Evolutionary conservation across 78 protist genomes (phyloP), one percentile per base, ranked within the genome.

Genomic region (Dictyostelium capitatum): DNA sequence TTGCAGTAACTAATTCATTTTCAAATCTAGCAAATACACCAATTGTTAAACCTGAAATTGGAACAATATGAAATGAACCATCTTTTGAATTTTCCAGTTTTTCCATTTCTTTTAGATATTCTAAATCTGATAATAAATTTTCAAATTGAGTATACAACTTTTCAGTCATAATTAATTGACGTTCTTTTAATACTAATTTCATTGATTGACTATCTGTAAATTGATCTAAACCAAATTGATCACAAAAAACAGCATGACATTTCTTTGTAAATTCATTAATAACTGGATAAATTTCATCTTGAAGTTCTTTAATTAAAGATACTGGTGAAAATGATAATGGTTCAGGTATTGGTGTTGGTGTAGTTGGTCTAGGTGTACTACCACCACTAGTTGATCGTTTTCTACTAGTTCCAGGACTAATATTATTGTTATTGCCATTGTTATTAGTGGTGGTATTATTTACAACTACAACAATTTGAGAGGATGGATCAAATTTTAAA

Each of bases 21-120:
- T 91, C 95, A 19, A 74, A 25, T 25, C 95, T 48, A 6, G 82
- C 90, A 56, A 91, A 91, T 3, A 84, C 54, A 23, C 57, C 28
- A 77, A 91, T 82, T 41, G 77, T 75, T 43, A 91, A 70, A 37
- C 95, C 95, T 65, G 81, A 14, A 51, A 91, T 74, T n/a, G 95
- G 95, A 3, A 91, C 95, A 23, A 82, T 91, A 43, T 91, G 83
- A 23, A 87, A n/a, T 7, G 53, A 25, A 10, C 12, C 43, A 23
- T 62, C 93, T 47, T 67, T 67, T 23, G 70, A 62, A 17, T 11
- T 25, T 62, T 62, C 70, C 4, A 23, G n/a, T 4, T 11, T 30
- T 70, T 69, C 28, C 95, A 91, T 91, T 46, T 83, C 80, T 6
- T 7, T n/a, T 7, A 91, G 41, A 19, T 91, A 91, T 4, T 5